phyloP scores from a whole-genome alignment of 2,329 filamentous ascomycete genomes.

The Neobulgaria alba region DNA sequence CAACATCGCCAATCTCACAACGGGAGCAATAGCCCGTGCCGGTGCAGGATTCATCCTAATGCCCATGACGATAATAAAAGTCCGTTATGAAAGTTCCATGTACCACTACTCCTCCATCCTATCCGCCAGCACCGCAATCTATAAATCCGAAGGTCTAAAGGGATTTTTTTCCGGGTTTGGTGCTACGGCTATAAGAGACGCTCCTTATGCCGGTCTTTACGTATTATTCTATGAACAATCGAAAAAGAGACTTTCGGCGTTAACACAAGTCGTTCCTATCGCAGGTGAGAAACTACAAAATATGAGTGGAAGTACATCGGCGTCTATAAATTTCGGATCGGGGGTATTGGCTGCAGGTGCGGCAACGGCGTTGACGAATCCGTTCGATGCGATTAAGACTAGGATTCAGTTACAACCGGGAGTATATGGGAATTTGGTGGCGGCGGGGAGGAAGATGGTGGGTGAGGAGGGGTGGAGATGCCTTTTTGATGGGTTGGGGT shows the following conservation, averaged over 20 bases:
- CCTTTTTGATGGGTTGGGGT: conserved; percentile 75
- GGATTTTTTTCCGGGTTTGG: conserved; percentile 94
- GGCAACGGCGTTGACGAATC: conserved; percentile 86
- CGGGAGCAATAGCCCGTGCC: conserved; percentile 75
- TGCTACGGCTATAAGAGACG: conserved; percentile 85
- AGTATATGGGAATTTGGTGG: conserved; percentile 73
- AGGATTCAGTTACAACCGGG: conserved; percentile 82
- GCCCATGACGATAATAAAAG: conserved; percentile 94
- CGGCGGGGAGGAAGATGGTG: conserved; percentile 70
- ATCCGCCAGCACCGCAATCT: conserved; percentile 66
- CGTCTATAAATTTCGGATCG: conserved; percentile 76
- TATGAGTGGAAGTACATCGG: conserved; percentile 36
- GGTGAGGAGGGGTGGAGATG: conserved; percentile 70
- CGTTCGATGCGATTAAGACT: conserved; percentile 95
- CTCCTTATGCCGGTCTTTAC: conserved; percentile 93
- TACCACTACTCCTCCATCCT: conserved; percentile 75
- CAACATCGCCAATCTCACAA: conserved; percentile 75
- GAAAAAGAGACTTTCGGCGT: conserved; percentile 50
- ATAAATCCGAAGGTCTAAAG: conserved; percentile 60
- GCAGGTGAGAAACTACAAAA: conserved; percentile 9
- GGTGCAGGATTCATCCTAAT: conserved; percentile 87
- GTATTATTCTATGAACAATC: conserved; percentile 87
- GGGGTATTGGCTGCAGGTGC: conserved; percentile 72
- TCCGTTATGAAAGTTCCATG: conserved; percentile 83
- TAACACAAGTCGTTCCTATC: conserved; percentile 20